A percentile compares a stretch with the other conserved stretches of the same genome.
Evolutionary conservation across 768 basidiomycete species (phyloP).

Genomic region (Amanita muscaria): DNA sequence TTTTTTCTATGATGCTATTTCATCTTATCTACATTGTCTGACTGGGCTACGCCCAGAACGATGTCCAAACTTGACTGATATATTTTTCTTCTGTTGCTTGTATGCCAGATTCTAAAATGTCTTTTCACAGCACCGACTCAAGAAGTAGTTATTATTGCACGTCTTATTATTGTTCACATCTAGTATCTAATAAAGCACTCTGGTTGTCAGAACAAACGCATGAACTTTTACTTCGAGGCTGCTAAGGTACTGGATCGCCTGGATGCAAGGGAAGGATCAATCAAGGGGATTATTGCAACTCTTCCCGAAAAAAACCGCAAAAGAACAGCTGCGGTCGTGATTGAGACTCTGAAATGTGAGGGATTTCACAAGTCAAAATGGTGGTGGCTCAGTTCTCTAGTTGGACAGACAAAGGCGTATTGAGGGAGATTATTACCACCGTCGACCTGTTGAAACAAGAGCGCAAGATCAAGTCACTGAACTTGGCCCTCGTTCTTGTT

Average conservation of each 20-base stretch:
- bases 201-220: slow-evolving; percentile 21
- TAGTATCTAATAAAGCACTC: slow-evolving; percentile 4
- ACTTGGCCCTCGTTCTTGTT: slow-evolving; percentile 77
- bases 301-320: slow-evolving; percentile 69
- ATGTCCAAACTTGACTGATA: slow-evolving; percentile 29
- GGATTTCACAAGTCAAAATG: slow-evolving; percentile 8
- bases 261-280: slow-evolving; percentile 84
- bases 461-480: slow-evolving; percentile 65
- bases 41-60: slow-evolving; percentile 44
- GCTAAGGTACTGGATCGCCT: slow-evolving; percentile 76
- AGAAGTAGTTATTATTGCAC: slow-evolving; percentile 5
- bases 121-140: background rate
- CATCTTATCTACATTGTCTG: slow-evolving; percentile 91
- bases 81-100: slow-evolving; percentile 19
- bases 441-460: slow-evolving; percentile 69
- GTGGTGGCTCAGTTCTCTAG: background rate
- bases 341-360: slow-evolving; percentile 94
- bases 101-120: background rate
- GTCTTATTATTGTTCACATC: background rate
- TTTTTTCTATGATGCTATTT: slow-evolving; percentile 43
- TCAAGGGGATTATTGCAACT: slow-evolving; percentile 73
- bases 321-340: slow-evolving; percentile 77
- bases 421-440: slow-evolving; percentile 59
- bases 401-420: slow-evolving; percentile 62
- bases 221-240: slow-evolving; percentile 97